Evolutionary conservation across 805 yeast genomes (phyloP).

Genomic region (Teunomyces pallodes): DNA sequence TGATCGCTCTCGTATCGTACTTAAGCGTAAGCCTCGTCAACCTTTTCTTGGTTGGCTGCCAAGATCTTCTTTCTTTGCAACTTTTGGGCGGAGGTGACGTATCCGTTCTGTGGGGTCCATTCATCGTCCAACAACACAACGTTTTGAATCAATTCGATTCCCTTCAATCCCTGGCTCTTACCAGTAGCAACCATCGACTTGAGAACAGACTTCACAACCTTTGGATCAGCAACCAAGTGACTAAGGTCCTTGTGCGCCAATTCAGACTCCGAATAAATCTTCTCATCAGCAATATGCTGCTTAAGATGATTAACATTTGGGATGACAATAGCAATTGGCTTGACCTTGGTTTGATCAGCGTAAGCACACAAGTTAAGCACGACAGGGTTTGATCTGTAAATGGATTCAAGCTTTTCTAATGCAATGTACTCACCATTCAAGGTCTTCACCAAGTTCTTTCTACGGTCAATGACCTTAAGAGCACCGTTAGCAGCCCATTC

Average conservation of each 20-base stretch:
- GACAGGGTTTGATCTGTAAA: conserved; percentile 77
- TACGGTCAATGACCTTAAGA: conserved; percentile 84
- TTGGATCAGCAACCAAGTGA: conserved; percentile 54
- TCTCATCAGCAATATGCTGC: conserved; percentile 51
- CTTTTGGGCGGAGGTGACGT: conserved; percentile 92
- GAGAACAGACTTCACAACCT: conserved; percentile 52
- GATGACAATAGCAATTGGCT: conserved; percentile 87
- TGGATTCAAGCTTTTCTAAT: conserved; percentile 86
- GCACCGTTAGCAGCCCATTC: conserved; percentile 85
- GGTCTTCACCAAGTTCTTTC: conserved; percentile 94
- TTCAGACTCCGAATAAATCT: conserved; percentile 46
- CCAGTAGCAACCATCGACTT: conserved; percentile 71
- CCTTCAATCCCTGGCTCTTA: conserved; percentile 72
- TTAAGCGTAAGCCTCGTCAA: conserved; percentile 58
- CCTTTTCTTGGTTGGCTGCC: conserved; percentile 60
- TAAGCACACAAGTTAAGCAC: conserved; percentile 87
- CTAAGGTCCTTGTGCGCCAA: conserved; percentile 42
- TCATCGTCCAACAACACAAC: conserved; percentile 79
- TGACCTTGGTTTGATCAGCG: conserved; percentile 83
- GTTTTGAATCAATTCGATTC: conserved; percentile 83
- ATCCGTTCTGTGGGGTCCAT: conserved; percentile 98
- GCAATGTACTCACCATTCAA: conserved; percentile 97
- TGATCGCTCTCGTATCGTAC: background rate
- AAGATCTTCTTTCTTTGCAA: conserved; percentile 90
- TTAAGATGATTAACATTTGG: conserved; percentile 71